Percentiles rank a stretch among this genome's conserved stretches.
These are phyloP conservation scores for Podaxis pistillaris DNA, from an alignment of 768 basidiomycete genomes.

Conservation along the genomic window DNA sequence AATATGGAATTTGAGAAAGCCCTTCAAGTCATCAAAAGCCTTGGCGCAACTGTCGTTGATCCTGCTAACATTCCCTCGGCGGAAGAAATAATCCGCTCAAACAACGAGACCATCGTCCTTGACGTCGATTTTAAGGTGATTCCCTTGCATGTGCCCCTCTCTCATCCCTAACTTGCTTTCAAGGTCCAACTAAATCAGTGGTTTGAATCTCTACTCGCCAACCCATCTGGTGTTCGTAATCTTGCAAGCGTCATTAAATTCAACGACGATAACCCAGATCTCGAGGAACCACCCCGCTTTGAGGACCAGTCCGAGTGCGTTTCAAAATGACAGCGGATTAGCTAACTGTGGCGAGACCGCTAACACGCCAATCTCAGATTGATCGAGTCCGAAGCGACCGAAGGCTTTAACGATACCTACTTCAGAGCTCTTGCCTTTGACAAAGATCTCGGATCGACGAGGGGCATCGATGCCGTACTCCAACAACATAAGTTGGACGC, in stretches of 20 bases:
- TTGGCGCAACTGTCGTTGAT: conserved; percentile 57
- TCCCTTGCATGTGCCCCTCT: not conserved
- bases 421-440: conserved; percentile 43
- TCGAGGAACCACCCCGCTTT: conserved; percentile 44
- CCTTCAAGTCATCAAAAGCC: conserved; percentile 31
- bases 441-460: conserved; percentile 44
- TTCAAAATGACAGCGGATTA: not conserved
- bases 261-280: conserved; percentile 47
- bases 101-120: conserved; percentile 57
- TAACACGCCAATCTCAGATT: conserved; percentile 25
- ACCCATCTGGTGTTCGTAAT: conserved; percentile 54
- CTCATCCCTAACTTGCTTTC: not conserved
- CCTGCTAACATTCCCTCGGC: conserved; percentile 61
- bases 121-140: conserved; percentile 57
- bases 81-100: conserved; percentile 43
- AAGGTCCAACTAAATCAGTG: conserved; percentile 56
- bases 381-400: conserved; percentile 36
- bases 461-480: conserved; percentile 54
- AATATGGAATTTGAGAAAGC: conserved; percentile 39
- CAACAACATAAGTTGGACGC: conserved; percentile 48
- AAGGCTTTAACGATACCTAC: conserved; percentile 41
- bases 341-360: not conserved
- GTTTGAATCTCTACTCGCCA: conserved; percentile 42
- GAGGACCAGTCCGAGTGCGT: conserved; percentile 37
- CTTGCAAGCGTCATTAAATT: conserved; percentile 60